A percentile compares a stretch with the other conserved stretches of the same genome.
Conservation (phyloP, 139 green algal species). For the Mesotaenium endlicherianum region DNA sequence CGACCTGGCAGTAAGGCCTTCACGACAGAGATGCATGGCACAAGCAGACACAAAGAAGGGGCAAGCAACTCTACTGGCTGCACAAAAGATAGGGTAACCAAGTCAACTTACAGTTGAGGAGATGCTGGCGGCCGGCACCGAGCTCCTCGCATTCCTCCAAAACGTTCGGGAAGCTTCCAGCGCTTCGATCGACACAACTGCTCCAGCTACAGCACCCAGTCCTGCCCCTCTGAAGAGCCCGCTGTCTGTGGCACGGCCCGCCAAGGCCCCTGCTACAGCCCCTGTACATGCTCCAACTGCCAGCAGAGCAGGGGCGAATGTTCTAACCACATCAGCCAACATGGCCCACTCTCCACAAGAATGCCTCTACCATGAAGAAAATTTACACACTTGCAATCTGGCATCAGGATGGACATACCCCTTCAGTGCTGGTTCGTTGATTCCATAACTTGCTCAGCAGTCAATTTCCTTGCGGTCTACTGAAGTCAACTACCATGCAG, state of each 20-base stretch:
- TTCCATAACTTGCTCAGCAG: background rate
- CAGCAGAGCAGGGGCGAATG: background rate
- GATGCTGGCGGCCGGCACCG: background rate
- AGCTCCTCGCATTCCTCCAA: background rate
- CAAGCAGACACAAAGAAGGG: no score
- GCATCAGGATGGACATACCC: background rate
- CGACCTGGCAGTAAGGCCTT: no score
- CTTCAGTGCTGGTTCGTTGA: background rate
- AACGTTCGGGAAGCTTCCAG: conserved; percentile 12
- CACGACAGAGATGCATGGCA: no score
- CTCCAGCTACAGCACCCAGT: conserved; percentile 15
- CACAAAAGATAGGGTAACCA: no score
- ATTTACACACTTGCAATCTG: background rate
- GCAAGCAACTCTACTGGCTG: no score
- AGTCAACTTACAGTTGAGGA: background rate
- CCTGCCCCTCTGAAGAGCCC: conserved; percentile 23
- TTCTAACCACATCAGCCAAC: no score
- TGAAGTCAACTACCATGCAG: no score
- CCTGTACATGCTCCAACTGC: conserved; percentile 33
- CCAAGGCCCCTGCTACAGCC: conserved; percentile 16
- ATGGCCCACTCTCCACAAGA: no score
- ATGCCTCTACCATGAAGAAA: no score
- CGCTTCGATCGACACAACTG: conserved; percentile 25
- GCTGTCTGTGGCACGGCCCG: conserved; percentile 30
- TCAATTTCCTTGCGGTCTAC: no score